Conservation (phyloP, 1,284 basidiomycete species). For the Polyporus tsugae region DNA sequence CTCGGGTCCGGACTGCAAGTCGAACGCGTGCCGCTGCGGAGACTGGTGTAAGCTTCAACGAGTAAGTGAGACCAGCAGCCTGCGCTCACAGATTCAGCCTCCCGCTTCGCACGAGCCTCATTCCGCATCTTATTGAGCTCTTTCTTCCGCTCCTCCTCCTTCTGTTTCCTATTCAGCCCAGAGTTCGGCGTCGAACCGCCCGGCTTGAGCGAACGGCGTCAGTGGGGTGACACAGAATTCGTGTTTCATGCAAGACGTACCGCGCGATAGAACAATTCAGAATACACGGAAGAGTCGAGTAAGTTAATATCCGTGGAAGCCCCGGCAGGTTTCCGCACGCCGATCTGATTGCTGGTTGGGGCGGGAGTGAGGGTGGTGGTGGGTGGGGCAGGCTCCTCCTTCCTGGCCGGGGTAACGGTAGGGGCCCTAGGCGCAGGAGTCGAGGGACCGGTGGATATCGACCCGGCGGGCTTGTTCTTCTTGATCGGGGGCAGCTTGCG, state of each 20-base stretch:
- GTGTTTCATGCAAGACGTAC: constrained; percentile 47
- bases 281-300: constrained; percentile 66
- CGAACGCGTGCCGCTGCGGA: constrained; percentile 65
- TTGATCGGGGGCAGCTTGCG: constrained; percentile 76
- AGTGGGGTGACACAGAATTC: not conserved
- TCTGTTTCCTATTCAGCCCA: constrained; percentile 65
- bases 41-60: constrained; percentile 17
- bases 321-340: constrained; percentile 47
- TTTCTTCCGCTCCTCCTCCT: constrained; percentile 73
- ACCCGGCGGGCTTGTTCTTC: constrained; percentile 63
- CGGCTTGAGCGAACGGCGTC: constrained; percentile 41
- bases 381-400: constrained; percentile 28
- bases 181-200: constrained; percentile 64
- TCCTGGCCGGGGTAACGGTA: constrained; percentile 30
- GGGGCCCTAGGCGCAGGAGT: constrained; percentile 40
- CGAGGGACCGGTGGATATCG: constrained; percentile 41
- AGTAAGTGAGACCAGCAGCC: constrained; percentile 3
- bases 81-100: constrained; percentile 59
- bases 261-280: constrained; percentile 65
- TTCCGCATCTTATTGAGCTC: constrained; percentile 76
- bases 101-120: constrained; percentile 68
- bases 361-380: constrained; percentile 29
- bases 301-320: constrained; percentile 68
- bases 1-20: constrained; percentile 73
- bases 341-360: constrained; percentile 33